These are phyloP conservation scores for Carex myosuroides DNA, from an alignment of 176 grass and related monocot genomes.

Conservation along the genomic window DNA sequence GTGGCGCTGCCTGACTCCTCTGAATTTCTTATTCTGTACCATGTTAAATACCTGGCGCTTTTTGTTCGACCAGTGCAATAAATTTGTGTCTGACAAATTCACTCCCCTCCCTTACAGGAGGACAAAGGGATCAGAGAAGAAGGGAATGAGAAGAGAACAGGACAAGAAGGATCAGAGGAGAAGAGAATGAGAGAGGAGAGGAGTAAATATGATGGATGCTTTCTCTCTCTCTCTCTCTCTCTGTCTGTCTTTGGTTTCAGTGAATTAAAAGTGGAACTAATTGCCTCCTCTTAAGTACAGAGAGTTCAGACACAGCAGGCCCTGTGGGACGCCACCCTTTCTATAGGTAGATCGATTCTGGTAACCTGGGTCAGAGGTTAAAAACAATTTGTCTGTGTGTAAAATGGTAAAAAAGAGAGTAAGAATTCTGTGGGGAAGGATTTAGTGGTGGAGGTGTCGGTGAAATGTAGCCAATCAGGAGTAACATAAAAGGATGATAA, in stretches of 20 bases:
- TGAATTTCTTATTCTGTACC: slow-evolving; percentile 98
- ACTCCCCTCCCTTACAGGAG: background rate
- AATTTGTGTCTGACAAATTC: background rate
- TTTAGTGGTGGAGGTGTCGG: background rate
- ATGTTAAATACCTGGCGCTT: slow-evolving; percentile 33
- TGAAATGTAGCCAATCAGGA: slow-evolving; percentile 1
- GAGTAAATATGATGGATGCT: slow-evolving; percentile 10
- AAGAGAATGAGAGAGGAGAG: background rate
- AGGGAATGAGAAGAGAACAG: slow-evolving; percentile 31
- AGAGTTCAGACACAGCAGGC: slow-evolving; percentile 48
- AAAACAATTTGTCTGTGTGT: background rate
- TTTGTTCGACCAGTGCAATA: background rate
- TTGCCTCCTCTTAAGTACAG: slow-evolving; percentile 23
- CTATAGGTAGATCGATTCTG: slow-evolving; percentile 20
- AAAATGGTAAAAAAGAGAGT: background rate
- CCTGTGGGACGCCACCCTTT: background rate
- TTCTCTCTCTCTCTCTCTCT: background rate
- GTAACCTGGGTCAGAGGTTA: background rate
- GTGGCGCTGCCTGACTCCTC: slow-evolving; percentile 98
- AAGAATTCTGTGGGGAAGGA: background rate
- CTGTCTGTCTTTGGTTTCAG: background rate
- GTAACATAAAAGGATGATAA: background rate
- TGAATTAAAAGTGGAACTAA: slow-evolving; percentile 7
- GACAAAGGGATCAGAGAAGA: slow-evolving; percentile 34
- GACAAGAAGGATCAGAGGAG: background rate